Base-by-base conservation (phyloP, 2,329 filamentous ascomycete species). In the Aspergillus brasiliensis region DNA sequence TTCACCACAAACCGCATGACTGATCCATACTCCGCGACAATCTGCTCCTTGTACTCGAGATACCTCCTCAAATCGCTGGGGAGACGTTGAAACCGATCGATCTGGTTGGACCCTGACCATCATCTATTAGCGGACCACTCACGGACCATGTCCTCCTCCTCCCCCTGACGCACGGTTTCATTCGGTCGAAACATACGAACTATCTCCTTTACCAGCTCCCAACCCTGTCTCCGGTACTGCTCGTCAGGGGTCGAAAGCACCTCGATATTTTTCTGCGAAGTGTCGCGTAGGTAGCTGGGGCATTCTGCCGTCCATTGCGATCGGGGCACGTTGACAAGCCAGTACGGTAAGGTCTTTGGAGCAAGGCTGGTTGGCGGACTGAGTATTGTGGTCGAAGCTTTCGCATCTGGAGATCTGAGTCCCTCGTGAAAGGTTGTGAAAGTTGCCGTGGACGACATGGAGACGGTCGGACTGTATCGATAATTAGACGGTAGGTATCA, bases 51-150 rank as follows among this genome's bases (percentile, higher is more conserved):
- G 75, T 88, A 96, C 59, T 85, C 82, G 5, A 90, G 83, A 72
- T 97, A 98, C 46, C 85, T 83, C n/a, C 91, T 83, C 59, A 97
- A 81, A 56, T 95, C 86, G 3, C 87, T 90, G 0, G 94, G 92
- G 1, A 87, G 77, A 19, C 94, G 86, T 69, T 90, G 88, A 75
- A 98, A 96, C 11, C 80, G 80, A 69, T 91, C 88, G 48, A 97
- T 87, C 8, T 83, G 83, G 77, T 96, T 93, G 48, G 80, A 79
- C 15, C 69, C 83, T 85, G 51, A 13, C 37, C 51, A 60, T n/a
- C 10, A 42, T 3, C 10, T 37, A 17, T 42, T 53, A 51, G 44
- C 42, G 31, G 23, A 52, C 42, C 34, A 59, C 25, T 11, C 17
- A 54, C 13, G 44, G 44, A 15, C 31, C 31, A 34, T 11, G 31